A percentile compares a stretch with the other conserved stretches of the same genome.
Evolutionary conservation across 352 stramenopile genomes (phyloP).

Genomic region (Phytophthora aleatoria): DNA sequence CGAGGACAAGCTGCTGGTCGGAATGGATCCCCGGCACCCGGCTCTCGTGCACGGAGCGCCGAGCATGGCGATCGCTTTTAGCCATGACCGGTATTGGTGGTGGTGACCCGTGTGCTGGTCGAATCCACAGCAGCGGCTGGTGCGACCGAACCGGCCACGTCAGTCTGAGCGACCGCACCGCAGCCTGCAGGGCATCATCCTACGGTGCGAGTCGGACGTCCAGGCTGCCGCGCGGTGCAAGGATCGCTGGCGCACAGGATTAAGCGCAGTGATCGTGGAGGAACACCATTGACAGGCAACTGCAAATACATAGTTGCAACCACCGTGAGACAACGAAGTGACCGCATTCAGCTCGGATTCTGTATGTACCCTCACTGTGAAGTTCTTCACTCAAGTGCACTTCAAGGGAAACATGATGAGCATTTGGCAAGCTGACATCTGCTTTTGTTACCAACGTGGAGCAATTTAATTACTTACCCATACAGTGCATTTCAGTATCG

Average conservation of each 20-base stretch:
- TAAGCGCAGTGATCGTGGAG: no score
- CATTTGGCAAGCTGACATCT: not conserved
- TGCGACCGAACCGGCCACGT: not conserved
- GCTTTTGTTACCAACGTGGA: not conserved
- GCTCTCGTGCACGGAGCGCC: conserved; percentile 8
- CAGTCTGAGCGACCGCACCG: not conserved
- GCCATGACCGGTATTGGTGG: not conserved
- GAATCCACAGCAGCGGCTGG: conserved; percentile 2
- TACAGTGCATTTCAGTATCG: no score
- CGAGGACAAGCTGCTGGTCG: conserved; percentile 17
- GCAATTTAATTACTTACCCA: not conserved
- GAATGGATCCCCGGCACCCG: conserved; percentile 14
- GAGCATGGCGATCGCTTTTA: not conserved
- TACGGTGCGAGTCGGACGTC: no score
- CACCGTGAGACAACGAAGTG: no score
- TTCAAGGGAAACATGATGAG: conserved; percentile 12
- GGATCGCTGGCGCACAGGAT: no score
- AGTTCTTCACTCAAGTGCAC: not conserved
- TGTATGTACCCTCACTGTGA: no score
- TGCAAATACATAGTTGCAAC: no score
- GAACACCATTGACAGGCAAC: no score
- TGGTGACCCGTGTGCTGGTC: not conserved
- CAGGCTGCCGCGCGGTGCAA: no score
- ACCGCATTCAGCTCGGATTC: no score
- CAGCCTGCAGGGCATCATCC: no score